Percentiles rank a stretch among this genome's conserved stretches.
phyloP scores from a whole-genome alignment of 2,329 filamentous ascomycete species.

The Thelonectria discophora region DNA sequence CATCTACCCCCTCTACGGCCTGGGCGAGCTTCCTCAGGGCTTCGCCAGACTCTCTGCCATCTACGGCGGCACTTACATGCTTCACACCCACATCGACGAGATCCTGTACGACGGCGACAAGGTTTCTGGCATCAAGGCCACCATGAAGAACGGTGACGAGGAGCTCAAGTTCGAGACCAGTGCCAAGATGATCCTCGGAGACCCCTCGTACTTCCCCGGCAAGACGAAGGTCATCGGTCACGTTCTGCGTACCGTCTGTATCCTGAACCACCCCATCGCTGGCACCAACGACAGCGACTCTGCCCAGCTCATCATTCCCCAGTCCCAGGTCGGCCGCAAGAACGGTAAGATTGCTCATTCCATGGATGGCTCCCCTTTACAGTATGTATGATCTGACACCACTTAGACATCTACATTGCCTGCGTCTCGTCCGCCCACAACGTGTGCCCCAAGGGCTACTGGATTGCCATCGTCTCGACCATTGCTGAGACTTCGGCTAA shows the following conservation, averaged over 20 bases:
- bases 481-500: conserved; percentile 92
- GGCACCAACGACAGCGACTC: conserved; percentile 91
- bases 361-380: neutral
- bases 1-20: conserved; percentile 98
- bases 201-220: conserved; percentile 94
- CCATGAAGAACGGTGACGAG: conserved; percentile 90
- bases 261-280: conserved; percentile 92
- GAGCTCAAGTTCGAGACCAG: conserved; percentile 97
- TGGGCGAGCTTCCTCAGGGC: conserved; percentile 95
- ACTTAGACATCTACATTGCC: conserved; percentile 90
- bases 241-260: conserved; percentile 95
- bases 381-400: conserved; percentile 23
- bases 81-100: conserved; percentile 95
- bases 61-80: conserved; percentile 99
- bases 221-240: conserved; percentile 91
- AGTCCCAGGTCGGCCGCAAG: conserved; percentile 96
- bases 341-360: conserved; percentile 71
- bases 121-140: conserved; percentile 95
- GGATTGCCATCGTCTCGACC: conserved; percentile 97
- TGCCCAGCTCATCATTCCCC: conserved; percentile 94
- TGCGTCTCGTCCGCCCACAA: conserved; percentile 96
- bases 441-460: conserved; percentile 98
- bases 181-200: conserved; percentile 93
- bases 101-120: conserved; percentile 84
- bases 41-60: conserved; percentile 98